Base-by-base conservation (phyloP, 176 grass and related monocot genomes). In the Eremochloa ophiuroides region DNA sequence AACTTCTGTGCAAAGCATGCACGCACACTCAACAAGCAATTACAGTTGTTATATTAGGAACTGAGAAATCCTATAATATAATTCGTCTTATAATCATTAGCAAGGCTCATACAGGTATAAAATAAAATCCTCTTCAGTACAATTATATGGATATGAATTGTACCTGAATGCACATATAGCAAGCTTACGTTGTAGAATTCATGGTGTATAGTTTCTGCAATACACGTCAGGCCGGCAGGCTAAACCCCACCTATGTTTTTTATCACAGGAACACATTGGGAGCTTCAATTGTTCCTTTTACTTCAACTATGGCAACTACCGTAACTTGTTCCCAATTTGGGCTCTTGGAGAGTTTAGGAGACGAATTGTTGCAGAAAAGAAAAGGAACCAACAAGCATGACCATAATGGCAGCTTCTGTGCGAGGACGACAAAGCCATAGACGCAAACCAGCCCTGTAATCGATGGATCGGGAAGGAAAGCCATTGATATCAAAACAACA, bases 261-360 rank as follows among this genome's bases (percentile, higher is more conserved):
- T 4, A 46, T 46, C 22, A 26, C 17, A 83, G 81, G 59, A 83
- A 74, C n/a, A 28, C 7, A 17, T 62, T 44, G 81, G 81, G 10
- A 9, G 37, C 69, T 50, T 18, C 70, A 74, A 47, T 42, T 46
- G 20, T 18, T 43, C 56, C 17, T 5, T 80, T 2, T 40, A 56
- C 7, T 31, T 86, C 6, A 67, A 18, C 41, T 86, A 86, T 33
- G 60, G 60, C 1, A 44, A 50, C 13, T 86, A 74, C 37, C 76
- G 77, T 23, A 56, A 56, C 51, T 23, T 56, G 22, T 56, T 56
- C 8, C 51, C 51, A 56, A 56, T 56, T n/a, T 78, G 82, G 82
- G 82, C 82, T 48, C 82, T 85, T 12, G 73, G 82, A 42, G 73
- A 77, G 27, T 85, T 75, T 75, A 43, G 44, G 3, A 39, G 67